phyloP scores from a whole-genome alignment of 805 yeast species.

The Saturnispora hagleri region DNA sequence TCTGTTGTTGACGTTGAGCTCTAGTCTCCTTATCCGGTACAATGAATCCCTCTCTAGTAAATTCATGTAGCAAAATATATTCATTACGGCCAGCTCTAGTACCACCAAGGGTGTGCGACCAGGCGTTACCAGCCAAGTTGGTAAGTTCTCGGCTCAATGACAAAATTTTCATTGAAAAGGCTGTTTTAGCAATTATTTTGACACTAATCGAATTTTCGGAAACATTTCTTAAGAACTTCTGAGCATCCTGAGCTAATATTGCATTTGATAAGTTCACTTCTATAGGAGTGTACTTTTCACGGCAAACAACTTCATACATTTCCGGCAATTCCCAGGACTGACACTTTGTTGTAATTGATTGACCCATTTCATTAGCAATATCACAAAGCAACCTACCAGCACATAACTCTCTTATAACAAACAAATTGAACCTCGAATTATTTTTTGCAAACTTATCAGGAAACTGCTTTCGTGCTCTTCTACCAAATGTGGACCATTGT shows the following conservation, averaged over 20 bases:
- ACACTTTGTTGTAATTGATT: constrained; percentile 82
- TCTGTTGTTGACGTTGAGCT: constrained; percentile 24
- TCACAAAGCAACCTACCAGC: constrained; percentile 89
- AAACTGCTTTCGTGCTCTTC: constrained; percentile 68
- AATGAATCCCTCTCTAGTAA: constrained; percentile 65
- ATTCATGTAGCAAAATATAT: constrained; percentile 85
- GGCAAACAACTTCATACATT: constrained; percentile 78
- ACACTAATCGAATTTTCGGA: constrained; percentile 62
- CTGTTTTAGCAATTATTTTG: constrained; percentile 63
- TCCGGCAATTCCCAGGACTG: constrained; percentile 91
- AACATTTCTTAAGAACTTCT: constrained; percentile 57
- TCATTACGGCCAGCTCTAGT: constrained; percentile 96
- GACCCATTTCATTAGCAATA: constrained; percentile 90
- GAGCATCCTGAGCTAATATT: constrained; percentile 57
- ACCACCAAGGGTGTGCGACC: constrained; percentile 92
- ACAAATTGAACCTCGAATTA: constrained; percentile 37
- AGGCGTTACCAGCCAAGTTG: constrained; percentile 90
- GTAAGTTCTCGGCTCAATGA: constrained; percentile 89
- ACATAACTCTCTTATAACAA: constrained; percentile 55
- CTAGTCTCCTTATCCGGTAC: constrained; percentile 61
- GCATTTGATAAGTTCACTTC: constrained; percentile 70
- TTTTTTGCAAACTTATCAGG: constrained; percentile 62
- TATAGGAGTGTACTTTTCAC: constrained; percentile 46
- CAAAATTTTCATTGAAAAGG: constrained; percentile 74
- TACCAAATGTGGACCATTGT: constrained; percentile 77